Percentiles rank a stretch among this genome's conserved stretches.
phyloP scores from a whole-genome alignment of 768 basidiomycete species.

The Pleurotus cornucopiae region DNA sequence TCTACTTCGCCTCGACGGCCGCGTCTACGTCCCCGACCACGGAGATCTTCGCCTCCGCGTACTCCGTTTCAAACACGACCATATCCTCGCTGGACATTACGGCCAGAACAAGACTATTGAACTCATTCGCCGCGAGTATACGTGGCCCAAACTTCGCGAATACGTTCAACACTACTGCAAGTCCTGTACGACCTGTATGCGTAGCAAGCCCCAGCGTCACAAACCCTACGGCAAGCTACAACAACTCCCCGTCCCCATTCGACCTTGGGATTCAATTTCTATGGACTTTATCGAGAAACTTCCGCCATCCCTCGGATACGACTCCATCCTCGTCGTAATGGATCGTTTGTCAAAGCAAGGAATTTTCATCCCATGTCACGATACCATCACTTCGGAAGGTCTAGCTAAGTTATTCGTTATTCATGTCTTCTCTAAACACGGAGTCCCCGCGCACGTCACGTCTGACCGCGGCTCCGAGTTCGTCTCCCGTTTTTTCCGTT shows the following conservation, averaged over 20 bases:
- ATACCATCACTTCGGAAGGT: background rate
- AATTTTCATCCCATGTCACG: constrained; percentile 12
- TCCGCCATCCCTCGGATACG: constrained; percentile 22
- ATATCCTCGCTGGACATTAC: constrained; percentile 7
- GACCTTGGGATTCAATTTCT: constrained; percentile 6
- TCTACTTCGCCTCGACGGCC: too few relatives aligned
- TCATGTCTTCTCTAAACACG: too few relatives aligned
- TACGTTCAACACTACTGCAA: constrained; percentile 12
- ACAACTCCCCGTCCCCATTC: background rate
- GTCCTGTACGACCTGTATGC: constrained; percentile 12
- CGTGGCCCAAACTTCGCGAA: constrained; percentile 11
- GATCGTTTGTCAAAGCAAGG: constrained; percentile 17
- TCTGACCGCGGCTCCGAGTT: too few relatives aligned
- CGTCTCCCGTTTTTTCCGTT: too few relatives aligned
- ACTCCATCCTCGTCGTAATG: constrained; percentile 29
- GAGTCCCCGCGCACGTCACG: too few relatives aligned
- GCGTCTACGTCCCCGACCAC: background rate
- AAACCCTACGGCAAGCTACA: background rate
- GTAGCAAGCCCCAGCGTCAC: constrained; percentile 6
- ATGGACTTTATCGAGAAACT: constrained; percentile 32
- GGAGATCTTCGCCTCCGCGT: background rate
- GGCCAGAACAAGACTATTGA: constrained; percentile 12
- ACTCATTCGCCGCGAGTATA: constrained; percentile 10
- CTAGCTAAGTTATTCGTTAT: too few relatives aligned
- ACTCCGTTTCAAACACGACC: constrained; percentile 8